Conservation (phyloP, 2,329 filamentous ascomycete genomes). For the Fusarium bactridioides region DNA sequence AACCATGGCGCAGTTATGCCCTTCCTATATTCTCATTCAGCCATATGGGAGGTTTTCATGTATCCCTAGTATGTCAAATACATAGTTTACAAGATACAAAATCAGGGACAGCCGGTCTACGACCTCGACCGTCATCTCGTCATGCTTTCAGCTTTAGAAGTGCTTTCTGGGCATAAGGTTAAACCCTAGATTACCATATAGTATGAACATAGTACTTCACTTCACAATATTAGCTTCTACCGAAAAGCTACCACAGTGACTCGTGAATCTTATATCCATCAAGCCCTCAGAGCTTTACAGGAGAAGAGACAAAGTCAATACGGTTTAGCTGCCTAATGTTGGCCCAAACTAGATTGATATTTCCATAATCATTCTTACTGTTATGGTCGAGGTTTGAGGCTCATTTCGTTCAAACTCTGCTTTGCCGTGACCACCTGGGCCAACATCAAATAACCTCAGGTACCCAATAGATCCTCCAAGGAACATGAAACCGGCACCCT, state of each 20-base stretch:
- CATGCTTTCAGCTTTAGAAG: neutral
- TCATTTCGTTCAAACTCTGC: neutral
- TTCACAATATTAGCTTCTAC: neutral
- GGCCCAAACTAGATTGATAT: too few species aligned
- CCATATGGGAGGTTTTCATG: too few species aligned
- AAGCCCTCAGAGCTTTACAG: neutral
- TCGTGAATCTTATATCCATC: neutral
- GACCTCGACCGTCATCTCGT: neutral
- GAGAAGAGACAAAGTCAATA: neutral
- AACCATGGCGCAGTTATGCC: too few species aligned
- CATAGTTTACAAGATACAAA: too few species aligned
- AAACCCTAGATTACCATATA: neutral
- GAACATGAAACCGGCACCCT: too few species aligned
- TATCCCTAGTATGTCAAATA: too few species aligned
- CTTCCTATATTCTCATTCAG: too few species aligned
- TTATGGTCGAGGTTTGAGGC: neutral
- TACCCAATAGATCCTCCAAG: neutral
- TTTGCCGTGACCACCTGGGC: too few species aligned
- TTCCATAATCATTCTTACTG: neutral
- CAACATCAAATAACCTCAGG: neutral
- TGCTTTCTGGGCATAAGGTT: neutral
- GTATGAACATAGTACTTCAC: too few species aligned
- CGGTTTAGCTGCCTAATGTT: rapidly evolving
- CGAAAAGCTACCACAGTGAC: neutral
- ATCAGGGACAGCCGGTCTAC: too few species aligned